Evolutionary conservation across 768 basidiomycete genomes (phyloP), one percentile per base, ranked within the genome.

Genomic region (Tylopilus sp.): DNA sequence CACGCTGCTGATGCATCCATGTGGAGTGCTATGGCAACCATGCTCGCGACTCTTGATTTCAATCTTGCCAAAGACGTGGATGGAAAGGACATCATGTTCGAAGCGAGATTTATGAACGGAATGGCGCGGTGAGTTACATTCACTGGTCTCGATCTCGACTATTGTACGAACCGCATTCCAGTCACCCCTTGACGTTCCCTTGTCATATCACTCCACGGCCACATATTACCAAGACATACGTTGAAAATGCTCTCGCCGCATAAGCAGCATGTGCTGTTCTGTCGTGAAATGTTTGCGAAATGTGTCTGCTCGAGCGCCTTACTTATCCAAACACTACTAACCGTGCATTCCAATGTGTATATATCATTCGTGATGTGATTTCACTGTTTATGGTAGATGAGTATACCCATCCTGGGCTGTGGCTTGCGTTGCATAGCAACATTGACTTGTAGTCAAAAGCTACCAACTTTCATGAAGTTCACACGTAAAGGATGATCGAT

Each of bases 11-110:
- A 50, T 43, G 41, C 37, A 8, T 53, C 59, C 22, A 0, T 45
- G 2, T 61, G 59, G 59, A 42, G 19, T 24, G 50, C 33, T 2
- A 55, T 62, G 6, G 61, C n/a, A 22, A 62, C 53, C 30, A 62
- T 62, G 63, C 45, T 63, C 6, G 63, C 63, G 19, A 63, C 56
- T 17, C 44, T 64, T 9, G 54, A 61, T 10, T 61, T 64, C 48
- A 36, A 50, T 25, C 44, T 22, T 22, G 49, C 62, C 16, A 50
- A 60, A 24, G 53, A 55, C 22, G 42, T n/a, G 3, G 47, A 50
- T 19, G 57, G 44, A 3, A 46, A 38, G 6, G 57, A 53, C 2
- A 22, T 58, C 29, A 14, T 7, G 13, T 58, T 59, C n/a, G 48
- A 47, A 46, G 40, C 16, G 6, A 29, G 42, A 34, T 56, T 19